Conservation (phyloP, 2,329 filamentous ascomycete species). For the Tolypocladium guangdongense region DNA sequence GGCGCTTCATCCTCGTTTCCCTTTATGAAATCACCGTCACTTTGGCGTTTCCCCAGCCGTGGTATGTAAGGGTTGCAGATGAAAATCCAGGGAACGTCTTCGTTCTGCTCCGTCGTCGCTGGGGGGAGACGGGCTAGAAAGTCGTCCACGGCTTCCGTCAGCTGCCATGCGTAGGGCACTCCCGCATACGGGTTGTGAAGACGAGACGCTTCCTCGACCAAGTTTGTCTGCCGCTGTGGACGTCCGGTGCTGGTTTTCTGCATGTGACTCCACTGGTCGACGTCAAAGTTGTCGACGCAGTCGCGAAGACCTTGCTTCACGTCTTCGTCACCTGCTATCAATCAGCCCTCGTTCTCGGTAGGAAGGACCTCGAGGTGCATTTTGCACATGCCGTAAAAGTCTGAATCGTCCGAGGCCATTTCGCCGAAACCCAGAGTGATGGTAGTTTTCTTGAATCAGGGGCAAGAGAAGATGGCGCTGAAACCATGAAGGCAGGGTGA, state of each 20-base stretch:
- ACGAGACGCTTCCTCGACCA: constrained; percentile 13
- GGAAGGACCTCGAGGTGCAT: not conserved
- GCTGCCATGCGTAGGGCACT: constrained; percentile 45
- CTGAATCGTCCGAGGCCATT: constrained; percentile 40
- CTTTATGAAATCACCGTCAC: constrained; percentile 24
- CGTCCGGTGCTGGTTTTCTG: constrained; percentile 15
- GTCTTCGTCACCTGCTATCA: constrained; percentile 40
- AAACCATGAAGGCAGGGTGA: too few relatives aligned
- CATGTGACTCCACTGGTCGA: constrained; percentile 29
- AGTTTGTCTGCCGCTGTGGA: constrained; percentile 10
- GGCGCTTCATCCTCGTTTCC: constrained; percentile 40
- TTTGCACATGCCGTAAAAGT: constrained; percentile 39
- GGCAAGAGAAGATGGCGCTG: not conserved
- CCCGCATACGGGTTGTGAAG: constrained; percentile 51
- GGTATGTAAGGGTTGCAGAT: constrained; percentile 52
- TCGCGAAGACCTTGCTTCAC: constrained; percentile 34
- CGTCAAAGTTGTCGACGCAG: constrained; percentile 40
- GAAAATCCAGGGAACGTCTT: constrained; percentile 57
- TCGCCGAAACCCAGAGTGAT: not conserved
- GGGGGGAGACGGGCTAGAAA: constrained; percentile 64
- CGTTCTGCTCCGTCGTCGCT: constrained; percentile 39
- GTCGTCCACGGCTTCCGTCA: constrained; percentile 48
- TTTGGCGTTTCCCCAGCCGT: constrained; percentile 20
- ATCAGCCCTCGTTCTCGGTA: not conserved
- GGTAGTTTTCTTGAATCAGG: not conserved